Evolutionary conservation across 345 rosid genomes (phyloP).

Genomic region (Rhizophora apiculata): DNA sequence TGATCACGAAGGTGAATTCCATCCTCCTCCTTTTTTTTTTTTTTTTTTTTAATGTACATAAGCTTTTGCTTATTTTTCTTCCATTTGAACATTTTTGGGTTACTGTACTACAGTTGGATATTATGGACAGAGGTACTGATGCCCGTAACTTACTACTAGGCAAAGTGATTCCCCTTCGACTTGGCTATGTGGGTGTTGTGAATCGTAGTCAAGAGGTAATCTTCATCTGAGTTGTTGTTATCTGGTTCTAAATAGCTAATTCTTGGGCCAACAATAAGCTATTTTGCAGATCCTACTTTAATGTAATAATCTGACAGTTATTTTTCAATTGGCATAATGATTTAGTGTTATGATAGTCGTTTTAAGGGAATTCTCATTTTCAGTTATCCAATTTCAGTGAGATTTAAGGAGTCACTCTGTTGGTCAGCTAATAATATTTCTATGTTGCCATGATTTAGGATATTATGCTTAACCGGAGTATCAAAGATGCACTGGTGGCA

Average conservation of each 20-base stretch:
- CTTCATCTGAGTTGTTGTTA: no score
- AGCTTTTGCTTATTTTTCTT: background rate
- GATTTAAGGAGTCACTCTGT: no score
- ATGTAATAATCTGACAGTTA: background rate
- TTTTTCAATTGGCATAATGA: background rate
- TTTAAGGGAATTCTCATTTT: no score
- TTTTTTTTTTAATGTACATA: background rate
- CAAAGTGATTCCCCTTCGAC: conserved; percentile 82
- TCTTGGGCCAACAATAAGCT: background rate
- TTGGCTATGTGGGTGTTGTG: conserved; percentile 92
- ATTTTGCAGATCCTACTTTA: background rate
- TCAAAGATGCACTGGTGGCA: conserved; percentile 85
- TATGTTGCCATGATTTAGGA: conserved; percentile 41
- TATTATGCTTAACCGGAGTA: conserved; percentile 72
- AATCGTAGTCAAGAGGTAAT: conserved; percentile 96
- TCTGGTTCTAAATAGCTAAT: no score
- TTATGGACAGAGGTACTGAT: conserved; percentile 99
- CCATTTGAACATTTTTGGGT: conserved; percentile 14
- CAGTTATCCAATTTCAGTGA: no score
- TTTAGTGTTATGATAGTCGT: background rate
- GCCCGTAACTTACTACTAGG: conserved; percentile 88
- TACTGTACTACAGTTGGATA: conserved; percentile 67
- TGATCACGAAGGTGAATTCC: conserved; percentile 76
- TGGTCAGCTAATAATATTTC: no score
- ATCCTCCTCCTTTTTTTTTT: background rate